A percentile compares a stretch with the other conserved stretches of the same genome.
Conservation (phyloP, 164 flowering plant species). For the Akebia trifoliata region DNA sequence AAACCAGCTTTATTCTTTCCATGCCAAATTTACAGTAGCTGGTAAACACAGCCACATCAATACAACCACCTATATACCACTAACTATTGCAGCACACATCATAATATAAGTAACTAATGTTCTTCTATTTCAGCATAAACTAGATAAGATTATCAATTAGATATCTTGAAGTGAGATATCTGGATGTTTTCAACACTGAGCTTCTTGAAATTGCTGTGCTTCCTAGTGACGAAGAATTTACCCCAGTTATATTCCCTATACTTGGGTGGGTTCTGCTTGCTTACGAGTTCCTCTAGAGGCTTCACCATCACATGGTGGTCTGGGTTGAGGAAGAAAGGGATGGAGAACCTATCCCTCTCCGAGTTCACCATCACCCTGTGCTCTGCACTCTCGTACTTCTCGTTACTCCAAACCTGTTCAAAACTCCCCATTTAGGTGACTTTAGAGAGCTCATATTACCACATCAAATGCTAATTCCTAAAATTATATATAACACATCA, state of each 20-base stretch:
- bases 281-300: slow-evolving; percentile 46
- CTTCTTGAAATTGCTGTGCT: slow-evolving; percentile 40
- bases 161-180: slow-evolving; percentile 31
- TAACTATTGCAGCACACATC: not conserved
- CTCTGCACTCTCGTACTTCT: slow-evolving; percentile 54
- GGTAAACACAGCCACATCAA: no score
- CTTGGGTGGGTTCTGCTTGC: slow-evolving; percentile 24
- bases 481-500: no score
- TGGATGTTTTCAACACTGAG: slow-evolving; percentile 42
- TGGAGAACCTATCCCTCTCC: slow-evolving; percentile 52
- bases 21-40: no score
- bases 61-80: no score
- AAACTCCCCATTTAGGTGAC: not conserved
- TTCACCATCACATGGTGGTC: slow-evolving; percentile 36
- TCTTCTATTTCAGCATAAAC: not conserved
- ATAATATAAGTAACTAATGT: not conserved
- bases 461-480: no score
- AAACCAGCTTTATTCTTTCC: no score
- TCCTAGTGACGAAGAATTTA: slow-evolving; percentile 27
- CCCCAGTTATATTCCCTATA: slow-evolving; percentile 44
- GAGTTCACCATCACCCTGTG: slow-evolving; percentile 63
- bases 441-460: no score
- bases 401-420: slow-evolving; percentile 43
- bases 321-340: slow-evolving; percentile 58
- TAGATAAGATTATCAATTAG: slow-evolving; percentile 1